Percentiles rank a stretch among this genome's conserved stretches.
phyloP scores from a whole-genome alignment of 768 basidiomycete genomes.

The Agaricus subrufescens region DNA sequence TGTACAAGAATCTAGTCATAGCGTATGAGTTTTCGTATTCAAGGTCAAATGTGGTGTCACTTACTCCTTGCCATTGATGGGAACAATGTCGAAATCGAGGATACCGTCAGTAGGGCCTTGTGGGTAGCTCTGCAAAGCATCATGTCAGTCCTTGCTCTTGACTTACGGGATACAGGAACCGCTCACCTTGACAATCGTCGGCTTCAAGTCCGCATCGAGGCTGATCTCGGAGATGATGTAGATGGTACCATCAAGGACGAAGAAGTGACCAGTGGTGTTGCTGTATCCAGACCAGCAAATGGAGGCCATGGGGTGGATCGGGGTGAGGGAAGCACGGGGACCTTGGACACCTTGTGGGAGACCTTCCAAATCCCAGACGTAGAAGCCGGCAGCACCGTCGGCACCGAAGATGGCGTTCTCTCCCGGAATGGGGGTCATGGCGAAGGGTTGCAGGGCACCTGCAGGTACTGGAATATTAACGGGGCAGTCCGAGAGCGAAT shows the following conservation, averaged over 20 bases:
- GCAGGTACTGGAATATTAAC: slow-evolving; percentile 20
- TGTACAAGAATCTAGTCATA: slow-evolving; percentile 22
- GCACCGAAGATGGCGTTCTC: slow-evolving; percentile 30
- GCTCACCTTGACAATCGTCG: slow-evolving; percentile 36
- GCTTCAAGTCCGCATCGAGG: slow-evolving; percentile 39
- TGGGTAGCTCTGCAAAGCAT: slow-evolving; percentile 29
- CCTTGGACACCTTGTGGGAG: slow-evolving; percentile 23
- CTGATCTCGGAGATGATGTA: slow-evolving; percentile 39
- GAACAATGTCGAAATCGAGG: slow-evolving; percentile 30
- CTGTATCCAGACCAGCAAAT: slow-evolving; percentile 42
- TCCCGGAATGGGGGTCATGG: slow-evolving; percentile 35
- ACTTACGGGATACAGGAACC: background rate
- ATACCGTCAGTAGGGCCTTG: slow-evolving; percentile 24
- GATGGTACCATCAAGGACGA: slow-evolving; percentile 37
- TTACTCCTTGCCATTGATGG: slow-evolving; percentile 33
- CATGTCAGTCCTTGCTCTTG: background rate
- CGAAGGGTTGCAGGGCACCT: slow-evolving; percentile 47
- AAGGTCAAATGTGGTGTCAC: slow-evolving; percentile 4
- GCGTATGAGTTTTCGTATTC: background rate
- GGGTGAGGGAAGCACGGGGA: slow-evolving; percentile 21
- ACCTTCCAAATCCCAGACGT: slow-evolving; percentile 28
- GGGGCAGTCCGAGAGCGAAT: slow-evolving; percentile 40
- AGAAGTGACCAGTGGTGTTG: slow-evolving; percentile 38
- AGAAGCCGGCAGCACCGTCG: slow-evolving; percentile 35
- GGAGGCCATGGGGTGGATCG: slow-evolving; percentile 34